Evolutionary conservation across 2,329 filamentous ascomycete species (phyloP).

Genomic region (Zymoseptoria pseudotritici): DNA sequence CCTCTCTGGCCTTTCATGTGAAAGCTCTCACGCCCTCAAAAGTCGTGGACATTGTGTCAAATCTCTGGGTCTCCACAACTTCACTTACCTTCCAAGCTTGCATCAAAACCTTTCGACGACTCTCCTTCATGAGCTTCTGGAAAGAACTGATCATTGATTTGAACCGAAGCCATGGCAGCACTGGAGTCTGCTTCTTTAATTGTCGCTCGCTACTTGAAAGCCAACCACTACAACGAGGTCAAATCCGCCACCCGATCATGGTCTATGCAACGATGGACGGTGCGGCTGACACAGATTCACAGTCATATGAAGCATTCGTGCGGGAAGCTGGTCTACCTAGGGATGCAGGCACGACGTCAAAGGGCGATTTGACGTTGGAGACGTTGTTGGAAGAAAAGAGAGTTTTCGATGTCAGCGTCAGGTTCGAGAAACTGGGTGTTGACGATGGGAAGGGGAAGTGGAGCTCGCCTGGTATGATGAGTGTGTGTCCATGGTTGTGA

Average conservation of each 20-base stretch:
- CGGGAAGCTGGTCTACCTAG: conserved; percentile 47
- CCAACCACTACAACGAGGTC: conserved; percentile 32
- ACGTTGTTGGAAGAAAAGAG: conserved; percentile 54
- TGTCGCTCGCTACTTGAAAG: conserved; percentile 32
- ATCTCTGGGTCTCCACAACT: background rate
- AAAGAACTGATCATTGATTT: background rate
- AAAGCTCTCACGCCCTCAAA: background rate
- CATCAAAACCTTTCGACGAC: background rate
- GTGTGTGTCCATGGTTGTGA: background rate
- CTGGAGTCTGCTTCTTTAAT: conserved; percentile 30
- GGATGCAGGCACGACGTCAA: conserved; percentile 40
- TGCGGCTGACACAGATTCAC: background rate
- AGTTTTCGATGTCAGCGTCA: conserved; percentile 47
- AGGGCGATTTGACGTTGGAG: conserved; percentile 49
- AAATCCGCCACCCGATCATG: background rate
- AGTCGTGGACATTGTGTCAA: background rate
- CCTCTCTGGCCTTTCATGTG: background rate
- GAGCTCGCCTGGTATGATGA: conserved; percentile 39
- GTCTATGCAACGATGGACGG: background rate
- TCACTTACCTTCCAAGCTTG: background rate
- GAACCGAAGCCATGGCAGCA: conserved; percentile 22
- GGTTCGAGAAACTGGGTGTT: conserved; percentile 49
- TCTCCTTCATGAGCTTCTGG: too few relatives aligned
- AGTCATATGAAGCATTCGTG: conserved; percentile 54
- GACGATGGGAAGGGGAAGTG: conserved; percentile 39